Conservation (phyloP, 2,329 filamentous ascomycete genomes). For the Ophioceras dolichostomum region DNA sequence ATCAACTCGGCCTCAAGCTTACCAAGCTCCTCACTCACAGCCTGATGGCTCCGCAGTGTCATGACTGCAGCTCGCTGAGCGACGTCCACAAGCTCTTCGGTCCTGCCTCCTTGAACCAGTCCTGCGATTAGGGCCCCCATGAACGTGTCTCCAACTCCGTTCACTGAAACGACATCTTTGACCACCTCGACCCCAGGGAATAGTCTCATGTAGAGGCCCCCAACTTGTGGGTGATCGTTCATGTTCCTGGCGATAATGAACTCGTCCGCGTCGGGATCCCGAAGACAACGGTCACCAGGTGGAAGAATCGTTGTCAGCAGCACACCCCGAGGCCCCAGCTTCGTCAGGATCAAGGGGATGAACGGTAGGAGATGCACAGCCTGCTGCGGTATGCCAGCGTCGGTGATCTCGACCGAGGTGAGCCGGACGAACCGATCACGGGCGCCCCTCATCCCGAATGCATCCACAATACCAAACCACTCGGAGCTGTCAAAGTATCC, state of each 20-base stretch:
- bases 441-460: slow-evolving; percentile 60
- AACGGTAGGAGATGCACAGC: slow-evolving; percentile 77
- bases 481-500: slow-evolving; percentile 53
- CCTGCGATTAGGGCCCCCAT: slow-evolving; percentile 75
- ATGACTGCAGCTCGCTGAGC: slow-evolving; percentile 73
- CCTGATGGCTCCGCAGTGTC: slow-evolving; percentile 63
- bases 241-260: slow-evolving; percentile 59
- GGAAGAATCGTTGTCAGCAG: slow-evolving; percentile 61
- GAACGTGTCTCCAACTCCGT: slow-evolving; percentile 91
- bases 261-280: slow-evolving; percentile 45
- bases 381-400: slow-evolving; percentile 74
- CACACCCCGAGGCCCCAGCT: slow-evolving; percentile 65
- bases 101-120: slow-evolving; percentile 45
- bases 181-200: slow-evolving; percentile 58
- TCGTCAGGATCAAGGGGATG: slow-evolving; percentile 74
- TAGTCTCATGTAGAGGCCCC: slow-evolving; percentile 71
- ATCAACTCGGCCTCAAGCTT: slow-evolving; percentile 11
- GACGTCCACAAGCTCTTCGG: slow-evolving; percentile 56
- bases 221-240: slow-evolving; percentile 36
- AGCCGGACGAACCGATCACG: slow-evolving; percentile 58
- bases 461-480: slow-evolving; percentile 75
- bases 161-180: slow-evolving; percentile 71
- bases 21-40: slow-evolving; percentile 36
- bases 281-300: slow-evolving; percentile 55
- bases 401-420: slow-evolving; percentile 56